phyloP scores from a whole-genome alignment of 2,329 filamentous ascomycete species.

The Furcasterigmium sp. region DNA sequence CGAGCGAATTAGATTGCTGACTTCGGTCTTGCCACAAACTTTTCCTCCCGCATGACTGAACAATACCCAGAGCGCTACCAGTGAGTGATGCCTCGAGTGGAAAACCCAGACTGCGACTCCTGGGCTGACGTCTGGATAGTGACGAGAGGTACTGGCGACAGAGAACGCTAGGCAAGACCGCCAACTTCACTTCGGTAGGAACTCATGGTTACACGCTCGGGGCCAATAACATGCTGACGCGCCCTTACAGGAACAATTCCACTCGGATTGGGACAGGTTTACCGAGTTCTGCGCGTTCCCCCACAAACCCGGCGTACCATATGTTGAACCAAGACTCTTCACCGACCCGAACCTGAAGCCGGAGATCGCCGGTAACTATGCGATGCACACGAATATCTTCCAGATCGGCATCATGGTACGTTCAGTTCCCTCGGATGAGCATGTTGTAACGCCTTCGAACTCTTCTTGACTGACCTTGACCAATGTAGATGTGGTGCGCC shows the following conservation, averaged over 20 bases:
- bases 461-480: background rate
- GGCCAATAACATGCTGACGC: background rate
- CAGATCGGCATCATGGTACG: slow-evolving; percentile 12
- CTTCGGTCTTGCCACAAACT: slow-evolving; percentile 1
- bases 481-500: slow-evolving; percentile 9
- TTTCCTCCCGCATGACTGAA: background rate
- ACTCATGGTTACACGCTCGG: no score
- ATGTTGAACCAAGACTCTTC: slow-evolving; percentile 2
- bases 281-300: background rate
- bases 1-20: slow-evolving; percentile 5
- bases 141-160: slow-evolving; percentile 7
- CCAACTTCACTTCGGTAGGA: slow-evolving; percentile 7
- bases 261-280: slow-evolving; percentile 9
- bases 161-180: slow-evolving; percentile 5
- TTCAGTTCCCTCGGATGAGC: background rate
- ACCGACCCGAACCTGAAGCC: slow-evolving; percentile 2
- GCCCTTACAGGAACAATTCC: slow-evolving; percentile 12
- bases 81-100: background rate
- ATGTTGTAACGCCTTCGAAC: background rate
- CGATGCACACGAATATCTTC: slow-evolving; percentile 13
- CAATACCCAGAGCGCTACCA: background rate
- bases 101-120: background rate
- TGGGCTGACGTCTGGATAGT: background rate
- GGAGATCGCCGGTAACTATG: slow-evolving; percentile 13
- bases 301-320: no score